These are phyloP conservation scores for Phytophthora chlamydospora DNA, from an alignment of 352 stramenopile genomes.

Conservation along the genomic window DNA sequence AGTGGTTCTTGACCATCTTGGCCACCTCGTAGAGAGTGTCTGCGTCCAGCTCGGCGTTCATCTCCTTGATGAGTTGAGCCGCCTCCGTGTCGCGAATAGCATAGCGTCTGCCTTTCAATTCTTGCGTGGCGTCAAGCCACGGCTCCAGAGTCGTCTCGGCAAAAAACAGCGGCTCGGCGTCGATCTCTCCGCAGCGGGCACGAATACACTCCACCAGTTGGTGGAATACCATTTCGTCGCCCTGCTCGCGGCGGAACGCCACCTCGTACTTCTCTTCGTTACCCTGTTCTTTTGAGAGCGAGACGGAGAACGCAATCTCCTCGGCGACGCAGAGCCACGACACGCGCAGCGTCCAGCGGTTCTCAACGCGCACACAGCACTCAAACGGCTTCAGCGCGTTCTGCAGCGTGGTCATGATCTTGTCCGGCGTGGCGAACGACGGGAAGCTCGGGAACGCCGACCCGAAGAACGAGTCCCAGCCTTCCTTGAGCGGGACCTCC, in stretches of 20 bases:
- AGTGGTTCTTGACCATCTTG: slow-evolving; percentile 73
- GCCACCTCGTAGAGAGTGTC: slow-evolving; percentile 71
- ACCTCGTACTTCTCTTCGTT: slow-evolving; percentile 49
- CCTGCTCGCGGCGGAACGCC: slow-evolving; percentile 56
- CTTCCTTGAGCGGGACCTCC: slow-evolving; percentile 61
- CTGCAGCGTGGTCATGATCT: slow-evolving; percentile 63
- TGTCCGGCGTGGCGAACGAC: slow-evolving; percentile 39
- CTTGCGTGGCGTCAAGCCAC: slow-evolving; percentile 63
- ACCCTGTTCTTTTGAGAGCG: slow-evolving; percentile 48
- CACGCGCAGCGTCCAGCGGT: slow-evolving; percentile 53
- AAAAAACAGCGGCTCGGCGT: slow-evolving; percentile 64
- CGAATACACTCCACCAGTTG: slow-evolving; percentile 62
- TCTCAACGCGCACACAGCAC: slow-evolving; percentile 43
- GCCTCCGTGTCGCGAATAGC: slow-evolving; percentile 62
- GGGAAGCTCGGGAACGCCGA: slow-evolving; percentile 62
- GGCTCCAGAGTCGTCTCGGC: slow-evolving; percentile 53
- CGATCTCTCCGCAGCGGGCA: slow-evolving; percentile 57
- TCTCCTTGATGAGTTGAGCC: slow-evolving; percentile 53
- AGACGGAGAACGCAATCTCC: slow-evolving; percentile 63
- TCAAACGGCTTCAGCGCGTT: slow-evolving; percentile 48
- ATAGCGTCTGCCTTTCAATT: slow-evolving; percentile 55
- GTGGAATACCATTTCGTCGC: slow-evolving; percentile 64
- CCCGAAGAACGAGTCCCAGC: slow-evolving; percentile 46
- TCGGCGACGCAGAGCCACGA: slow-evolving; percentile 71
- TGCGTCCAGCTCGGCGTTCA: slow-evolving; percentile 62